Evolutionary conservation across 306 rosid genomes (phyloP).

Genomic region (Cucumis sativus): Cucumber_9930_V3 NC_026658.2:9449001-9449500

Average conservation of each 20-base stretch:
- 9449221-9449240: constrained; percentile 46
- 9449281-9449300: constrained; percentile 22
- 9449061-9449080: neutral
- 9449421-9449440: constrained; percentile 73
- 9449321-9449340: constrained; percentile 58
- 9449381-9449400: constrained; percentile 60
- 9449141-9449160: neutral
- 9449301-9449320: constrained; percentile 50
- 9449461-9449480: constrained; percentile 40
- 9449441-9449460: constrained; percentile 74
- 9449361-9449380: constrained; percentile 57
- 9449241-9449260: constrained; percentile 66
- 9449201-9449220: neutral
- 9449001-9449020: too few relatives aligned
- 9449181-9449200: neutral
- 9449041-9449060: too few relatives aligned
- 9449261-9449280: constrained; percentile 63
- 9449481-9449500: constrained; percentile 56
- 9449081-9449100: neutral
- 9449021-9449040: too few relatives aligned
- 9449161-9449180: neutral
- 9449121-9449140: too few relatives aligned
- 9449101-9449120: neutral
- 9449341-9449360: constrained; percentile 63
- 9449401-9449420: constrained; percentile 54